These are phyloP conservation scores for Neocucurbitaria cava DNA, from an alignment of 2,329 filamentous ascomycete genomes.

Conservation along the genomic window DNA sequence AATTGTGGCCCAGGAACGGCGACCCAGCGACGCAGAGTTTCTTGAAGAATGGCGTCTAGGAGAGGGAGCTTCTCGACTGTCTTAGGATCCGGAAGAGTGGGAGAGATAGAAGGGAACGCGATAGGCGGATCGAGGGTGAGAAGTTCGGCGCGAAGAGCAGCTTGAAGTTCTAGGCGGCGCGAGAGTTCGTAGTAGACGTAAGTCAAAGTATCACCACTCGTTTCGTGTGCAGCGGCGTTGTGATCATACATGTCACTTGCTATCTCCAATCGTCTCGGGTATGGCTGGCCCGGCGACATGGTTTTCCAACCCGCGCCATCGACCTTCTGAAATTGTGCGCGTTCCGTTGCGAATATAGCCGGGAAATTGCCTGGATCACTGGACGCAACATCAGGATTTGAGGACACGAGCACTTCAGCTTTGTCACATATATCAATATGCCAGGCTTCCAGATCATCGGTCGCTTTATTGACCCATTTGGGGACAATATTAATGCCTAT, in stretches of 20 bases:
- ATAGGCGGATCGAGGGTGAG: constrained; percentile 1
- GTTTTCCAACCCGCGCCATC: constrained; percentile 60
- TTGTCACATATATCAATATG: not conserved
- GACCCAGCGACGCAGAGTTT: not conserved
- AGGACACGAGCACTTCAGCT: not conserved
- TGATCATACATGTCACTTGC: constrained; percentile 77
- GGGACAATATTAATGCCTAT: not conserved
- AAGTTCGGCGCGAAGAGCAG: constrained; percentile 48
- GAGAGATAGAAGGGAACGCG: not conserved
- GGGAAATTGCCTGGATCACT: not conserved
- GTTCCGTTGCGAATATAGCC: not conserved
- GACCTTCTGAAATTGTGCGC: not conserved
- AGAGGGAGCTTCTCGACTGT: not conserved
- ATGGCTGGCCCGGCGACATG: constrained; percentile 44
- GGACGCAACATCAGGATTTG: not conserved
- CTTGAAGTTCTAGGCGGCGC: constrained; percentile 35
- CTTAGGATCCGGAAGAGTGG: not conserved
- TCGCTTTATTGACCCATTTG: not conserved
- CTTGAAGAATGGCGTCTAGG: not conserved
- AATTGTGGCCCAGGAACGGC: not conserved
- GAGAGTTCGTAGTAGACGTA: constrained; percentile 64
- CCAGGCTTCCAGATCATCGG: not conserved
- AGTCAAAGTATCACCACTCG: constrained; percentile 69
- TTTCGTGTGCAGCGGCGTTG: constrained; percentile 76
- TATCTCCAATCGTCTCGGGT: constrained; percentile 42